These are phyloP conservation scores for Phytomonas sp. DNA, from an alignment of 208 protist genomes.

Conservation along the genomic window DNA sequence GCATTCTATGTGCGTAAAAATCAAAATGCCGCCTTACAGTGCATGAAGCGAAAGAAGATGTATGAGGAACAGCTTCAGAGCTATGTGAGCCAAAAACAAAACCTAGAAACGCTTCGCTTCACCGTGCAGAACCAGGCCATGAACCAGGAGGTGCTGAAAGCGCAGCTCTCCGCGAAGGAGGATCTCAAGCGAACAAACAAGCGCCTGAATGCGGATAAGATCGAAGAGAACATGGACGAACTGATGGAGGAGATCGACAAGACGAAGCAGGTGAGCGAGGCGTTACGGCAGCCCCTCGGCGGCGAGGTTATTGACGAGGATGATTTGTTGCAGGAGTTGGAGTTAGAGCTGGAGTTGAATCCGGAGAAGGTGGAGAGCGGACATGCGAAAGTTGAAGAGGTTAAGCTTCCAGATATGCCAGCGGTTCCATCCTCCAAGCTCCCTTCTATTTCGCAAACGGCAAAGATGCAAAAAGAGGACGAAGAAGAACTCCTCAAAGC, in stretches of 20 bases:
- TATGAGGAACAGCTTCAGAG: slow-evolving; percentile 78
- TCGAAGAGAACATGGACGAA: slow-evolving; percentile 87
- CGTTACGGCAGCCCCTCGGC: slow-evolving; percentile 73
- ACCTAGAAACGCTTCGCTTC: slow-evolving; percentile 81
- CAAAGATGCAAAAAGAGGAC: slow-evolving; percentile 46
- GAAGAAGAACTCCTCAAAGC: slow-evolving; percentile 63
- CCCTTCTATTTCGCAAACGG: slow-evolving; percentile 24
- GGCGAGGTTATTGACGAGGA: slow-evolving; percentile 75
- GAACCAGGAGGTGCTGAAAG: slow-evolving; percentile 78
- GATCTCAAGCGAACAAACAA: slow-evolving; percentile 76
- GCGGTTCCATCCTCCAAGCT: slow-evolving; percentile 27
- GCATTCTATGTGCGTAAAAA: slow-evolving; percentile 81
- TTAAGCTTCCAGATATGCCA: slow-evolving; percentile 21
- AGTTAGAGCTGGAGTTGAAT: slow-evolving; percentile 37
- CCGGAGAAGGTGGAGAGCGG: slow-evolving; percentile 22
- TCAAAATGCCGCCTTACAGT: slow-evolving; percentile 70
- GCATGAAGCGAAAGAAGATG: slow-evolving; percentile 90
- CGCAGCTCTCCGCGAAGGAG: slow-evolving; percentile 61
- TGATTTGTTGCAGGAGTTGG: slow-evolving; percentile 75
- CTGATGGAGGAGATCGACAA: slow-evolving; percentile 88
- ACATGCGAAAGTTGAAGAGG: slow-evolving; percentile 15
- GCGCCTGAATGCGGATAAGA: slow-evolving; percentile 79
- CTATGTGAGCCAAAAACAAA: slow-evolving; percentile 59
- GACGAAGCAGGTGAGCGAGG: slow-evolving; percentile 80
- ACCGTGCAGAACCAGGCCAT: slow-evolving; percentile 83